Evolutionary conservation across 345 rosid genomes (phyloP).

Genomic region (Citrus maxima): DNA sequence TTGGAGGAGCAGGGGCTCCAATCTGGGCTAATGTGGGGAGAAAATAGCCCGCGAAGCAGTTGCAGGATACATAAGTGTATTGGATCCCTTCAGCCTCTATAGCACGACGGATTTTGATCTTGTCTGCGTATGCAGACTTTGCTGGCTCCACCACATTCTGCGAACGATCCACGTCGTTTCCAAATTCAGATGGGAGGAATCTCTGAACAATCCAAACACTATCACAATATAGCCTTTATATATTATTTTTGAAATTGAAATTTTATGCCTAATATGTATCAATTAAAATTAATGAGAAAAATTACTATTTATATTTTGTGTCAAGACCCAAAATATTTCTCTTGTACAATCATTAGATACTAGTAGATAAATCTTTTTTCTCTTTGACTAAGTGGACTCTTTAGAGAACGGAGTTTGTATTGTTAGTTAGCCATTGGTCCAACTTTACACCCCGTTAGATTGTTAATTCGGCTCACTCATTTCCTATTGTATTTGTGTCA

Average conservation of each 20-base stretch:
- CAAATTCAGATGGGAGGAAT: conserved; percentile 62
- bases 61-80: conserved; percentile 40
- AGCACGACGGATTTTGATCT: conserved; percentile 33
- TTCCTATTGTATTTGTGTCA: too few relatives aligned
- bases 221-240: not conserved
- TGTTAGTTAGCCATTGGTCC: too few relatives aligned
- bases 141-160: conserved; percentile 39
- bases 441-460: too few relatives aligned
- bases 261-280: too few relatives aligned
- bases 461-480: too few relatives aligned
- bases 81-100: conserved; percentile 48
- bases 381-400: too few relatives aligned
- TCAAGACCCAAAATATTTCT: not conserved
- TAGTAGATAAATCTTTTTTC: too few relatives aligned
- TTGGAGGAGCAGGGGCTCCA: conserved; percentile 46
- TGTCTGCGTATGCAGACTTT: conserved; percentile 30
- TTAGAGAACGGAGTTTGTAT: too few relatives aligned
- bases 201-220: conserved; percentile 27
- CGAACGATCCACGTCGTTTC: conserved; percentile 50
- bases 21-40: conserved; percentile 45
- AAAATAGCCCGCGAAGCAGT: conserved; percentile 44
- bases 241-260: conserved; percentile 28
- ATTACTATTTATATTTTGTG: not conserved
- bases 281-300: not conserved
- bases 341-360: too few relatives aligned